Evolutionary conservation across 768 basidiomycete genomes (phyloP).

Genomic region (Hygrophorus russula): DNA sequence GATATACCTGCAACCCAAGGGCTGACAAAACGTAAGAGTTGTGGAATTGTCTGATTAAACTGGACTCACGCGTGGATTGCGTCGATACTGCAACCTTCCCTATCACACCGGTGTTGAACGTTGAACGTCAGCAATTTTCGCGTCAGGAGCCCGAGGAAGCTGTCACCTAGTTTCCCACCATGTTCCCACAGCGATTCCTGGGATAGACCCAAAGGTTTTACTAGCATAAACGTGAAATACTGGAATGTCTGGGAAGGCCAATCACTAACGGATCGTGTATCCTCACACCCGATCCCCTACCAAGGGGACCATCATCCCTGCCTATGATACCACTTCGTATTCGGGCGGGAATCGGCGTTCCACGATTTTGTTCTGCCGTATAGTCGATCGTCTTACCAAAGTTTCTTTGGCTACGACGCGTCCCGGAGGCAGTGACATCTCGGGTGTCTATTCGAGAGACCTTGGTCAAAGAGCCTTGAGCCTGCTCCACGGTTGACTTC

Average conservation of each 20-base stretch:
- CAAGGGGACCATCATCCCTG: slow-evolving; percentile 23
- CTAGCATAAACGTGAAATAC: slow-evolving; percentile 21
- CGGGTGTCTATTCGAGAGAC: slow-evolving; percentile 19
- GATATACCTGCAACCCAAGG: slow-evolving; percentile 82
- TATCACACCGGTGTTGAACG: background rate
- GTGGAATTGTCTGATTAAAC: slow-evolving; percentile 1
- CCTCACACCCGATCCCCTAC: slow-evolving; percentile 23
- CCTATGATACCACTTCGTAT: slow-evolving; percentile 25
- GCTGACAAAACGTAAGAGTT: slow-evolving; percentile 23
- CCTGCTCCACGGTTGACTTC: slow-evolving; percentile 19
- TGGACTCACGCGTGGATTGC: slow-evolving; percentile 73
- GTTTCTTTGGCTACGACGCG: slow-evolving; percentile 61
- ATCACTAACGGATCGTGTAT: slow-evolving; percentile 41
- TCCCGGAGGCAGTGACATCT: slow-evolving; percentile 14
- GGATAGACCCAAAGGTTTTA: slow-evolving; percentile 73
- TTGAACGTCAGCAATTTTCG: background rate
- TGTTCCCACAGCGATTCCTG: slow-evolving; percentile 65
- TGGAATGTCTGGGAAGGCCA: slow-evolving; percentile 2
- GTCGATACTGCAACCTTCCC: slow-evolving; percentile 62
- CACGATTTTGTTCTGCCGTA: slow-evolving; percentile 26
- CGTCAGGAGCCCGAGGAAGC: background rate
- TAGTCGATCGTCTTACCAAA: slow-evolving; percentile 49
- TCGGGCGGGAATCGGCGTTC: slow-evolving; percentile 23
- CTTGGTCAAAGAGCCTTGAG: slow-evolving; percentile 16
- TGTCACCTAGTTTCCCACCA: slow-evolving; percentile 56